Percentiles rank a stretch among this genome's conserved stretches.
Conservation (phyloP, 495 filamentous ascomycete species). For the Annulohypoxylon moriforme region DNA sequence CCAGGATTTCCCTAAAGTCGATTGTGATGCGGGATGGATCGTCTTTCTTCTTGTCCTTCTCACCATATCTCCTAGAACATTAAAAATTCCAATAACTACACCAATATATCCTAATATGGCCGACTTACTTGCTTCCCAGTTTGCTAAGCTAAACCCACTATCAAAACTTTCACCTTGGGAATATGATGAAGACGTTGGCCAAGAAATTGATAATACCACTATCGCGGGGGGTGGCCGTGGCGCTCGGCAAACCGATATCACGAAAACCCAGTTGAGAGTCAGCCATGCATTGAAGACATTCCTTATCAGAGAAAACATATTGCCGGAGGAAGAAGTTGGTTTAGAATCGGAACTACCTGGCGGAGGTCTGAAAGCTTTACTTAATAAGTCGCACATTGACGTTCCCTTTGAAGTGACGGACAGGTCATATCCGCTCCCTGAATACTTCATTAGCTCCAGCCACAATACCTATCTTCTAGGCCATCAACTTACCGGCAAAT, state of each 20-base stretch:
- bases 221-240: conserved; percentile 64
- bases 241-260: conserved; percentile 50
- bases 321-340: conserved; percentile 50
- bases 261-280: conserved; percentile 57
- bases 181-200: conserved; percentile 63
- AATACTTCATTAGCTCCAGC: conserved; percentile 65
- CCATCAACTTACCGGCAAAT: conserved; percentile 63
- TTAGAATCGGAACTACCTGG: conserved; percentile 48
- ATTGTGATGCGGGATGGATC: neutral
- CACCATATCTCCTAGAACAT: neutral
- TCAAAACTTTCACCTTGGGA: conserved; percentile 32
- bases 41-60: neutral
- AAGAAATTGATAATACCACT: conserved; percentile 56
- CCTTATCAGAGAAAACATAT: conserved; percentile 52
- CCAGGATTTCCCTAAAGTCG: neutral
- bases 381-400: conserved; percentile 58
- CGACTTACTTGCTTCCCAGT: conserved; percentile 38
- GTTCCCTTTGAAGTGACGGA: conserved; percentile 57
- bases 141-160: conserved; percentile 50
- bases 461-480: conserved; percentile 66
- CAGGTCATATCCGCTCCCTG: conserved; percentile 60
- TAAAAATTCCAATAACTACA: neutral
- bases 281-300: conserved; percentile 60
- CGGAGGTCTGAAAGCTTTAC: conserved; percentile 49
- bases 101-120: conserved; percentile 20